Evolutionary conservation across 352 stramenopile genomes (phyloP).

Genomic region (Globisporangium polare): DNA sequence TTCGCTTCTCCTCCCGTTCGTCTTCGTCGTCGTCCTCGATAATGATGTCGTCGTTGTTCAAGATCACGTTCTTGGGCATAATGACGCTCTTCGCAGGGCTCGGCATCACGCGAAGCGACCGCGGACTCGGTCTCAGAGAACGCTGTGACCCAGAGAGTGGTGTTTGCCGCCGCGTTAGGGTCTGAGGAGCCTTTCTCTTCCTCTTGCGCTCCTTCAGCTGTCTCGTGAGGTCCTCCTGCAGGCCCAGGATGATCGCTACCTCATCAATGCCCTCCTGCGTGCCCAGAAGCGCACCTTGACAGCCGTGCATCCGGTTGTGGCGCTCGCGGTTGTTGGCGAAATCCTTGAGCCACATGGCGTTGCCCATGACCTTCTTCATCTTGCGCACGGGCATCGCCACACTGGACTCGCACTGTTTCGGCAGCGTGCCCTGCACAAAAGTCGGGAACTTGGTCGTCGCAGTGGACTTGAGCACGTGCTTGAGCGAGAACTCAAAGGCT

Average conservation of each 20-base stretch:
- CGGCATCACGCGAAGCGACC: not conserved
- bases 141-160: not conserved
- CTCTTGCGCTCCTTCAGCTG: not conserved
- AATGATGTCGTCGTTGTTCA: constrained; percentile 17
- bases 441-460: constrained; percentile 48
- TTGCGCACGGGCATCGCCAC: constrained; percentile 30
- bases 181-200: not conserved
- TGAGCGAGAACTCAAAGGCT: constrained; percentile 42
- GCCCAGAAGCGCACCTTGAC: constrained; percentile 1
- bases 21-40: constrained; percentile 15
- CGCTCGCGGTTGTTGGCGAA: constrained; percentile 42
- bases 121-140: not conserved
- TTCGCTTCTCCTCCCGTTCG: not conserved
- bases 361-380: constrained; percentile 36
- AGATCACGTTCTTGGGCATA: constrained; percentile 12
- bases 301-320: constrained; percentile 31
- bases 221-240: constrained; percentile 5
- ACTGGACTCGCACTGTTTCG: constrained; percentile 23
- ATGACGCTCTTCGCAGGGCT: constrained; percentile 1
- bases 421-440: constrained; percentile 46
- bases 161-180: not conserved
- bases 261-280: not conserved
- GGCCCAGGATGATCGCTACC: not conserved
- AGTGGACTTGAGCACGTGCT: constrained; percentile 29
- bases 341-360: constrained; percentile 36